Evolutionary conservation across 2,329 filamentous ascomycete genomes (phyloP).

Genomic region (Talaromyces sp.): DNA sequence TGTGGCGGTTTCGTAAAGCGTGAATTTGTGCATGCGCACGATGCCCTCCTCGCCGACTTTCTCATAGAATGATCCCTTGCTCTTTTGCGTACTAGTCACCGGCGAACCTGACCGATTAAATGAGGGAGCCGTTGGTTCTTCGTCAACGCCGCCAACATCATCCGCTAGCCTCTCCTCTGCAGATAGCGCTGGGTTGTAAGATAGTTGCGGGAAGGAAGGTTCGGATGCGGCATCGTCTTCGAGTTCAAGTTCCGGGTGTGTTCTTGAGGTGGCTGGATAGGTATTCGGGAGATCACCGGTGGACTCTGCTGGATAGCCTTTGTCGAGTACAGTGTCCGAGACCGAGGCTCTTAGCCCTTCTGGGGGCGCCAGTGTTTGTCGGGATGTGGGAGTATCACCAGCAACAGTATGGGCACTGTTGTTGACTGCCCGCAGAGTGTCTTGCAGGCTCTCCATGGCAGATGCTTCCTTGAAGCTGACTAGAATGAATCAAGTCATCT

Average conservation of each 20-base stretch:
- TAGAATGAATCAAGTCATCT: background rate
- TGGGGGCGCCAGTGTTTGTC: constrained; percentile 19
- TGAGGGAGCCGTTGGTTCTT: constrained; percentile 45
- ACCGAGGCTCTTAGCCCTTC: constrained; percentile 12
- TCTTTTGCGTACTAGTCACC: constrained; percentile 37
- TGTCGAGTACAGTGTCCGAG: constrained; percentile 13
- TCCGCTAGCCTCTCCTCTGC: constrained; percentile 31
- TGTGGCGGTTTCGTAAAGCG: constrained; percentile 91
- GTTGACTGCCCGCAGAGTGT: constrained; percentile 31
- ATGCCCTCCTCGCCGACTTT: constrained; percentile 46
- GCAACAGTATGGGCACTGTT: constrained; percentile 23
- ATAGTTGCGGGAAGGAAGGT: constrained; percentile 20
- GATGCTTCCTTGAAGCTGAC: background rate
- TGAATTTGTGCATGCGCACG: constrained; percentile 85
- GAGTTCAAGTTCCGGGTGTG: background rate
- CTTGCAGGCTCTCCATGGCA: constrained; percentile 41
- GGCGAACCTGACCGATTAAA: constrained; percentile 43
- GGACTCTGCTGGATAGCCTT: constrained; percentile 3
- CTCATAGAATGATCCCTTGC: constrained; percentile 34
- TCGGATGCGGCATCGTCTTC: constrained; percentile 8
- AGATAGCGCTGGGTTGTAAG: constrained; percentile 32
- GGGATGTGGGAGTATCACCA: constrained; percentile 23
- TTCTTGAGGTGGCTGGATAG: background rate
- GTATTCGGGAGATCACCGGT: background rate
- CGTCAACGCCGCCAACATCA: constrained; percentile 39